A percentile compares a stretch with the other conserved stretches of the same genome.
Conservation (phyloP, 139 green algal species). For the Zygnema cylindricum region DNA sequence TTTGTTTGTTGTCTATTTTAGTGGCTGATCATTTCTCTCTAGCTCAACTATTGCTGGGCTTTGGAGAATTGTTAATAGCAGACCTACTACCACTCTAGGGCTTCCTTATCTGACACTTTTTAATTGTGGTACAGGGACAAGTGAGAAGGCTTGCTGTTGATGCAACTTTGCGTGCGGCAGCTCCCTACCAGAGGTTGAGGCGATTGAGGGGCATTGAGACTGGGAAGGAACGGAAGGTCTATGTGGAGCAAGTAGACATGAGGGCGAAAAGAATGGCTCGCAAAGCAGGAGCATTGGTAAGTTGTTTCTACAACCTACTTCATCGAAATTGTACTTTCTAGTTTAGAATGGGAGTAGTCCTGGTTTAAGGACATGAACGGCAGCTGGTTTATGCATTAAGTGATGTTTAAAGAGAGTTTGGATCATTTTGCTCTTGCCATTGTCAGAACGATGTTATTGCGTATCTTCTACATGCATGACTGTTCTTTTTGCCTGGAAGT, state of each 20-base stretch:
- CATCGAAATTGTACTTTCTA: too few relatives aligned
- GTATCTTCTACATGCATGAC: too few relatives aligned
- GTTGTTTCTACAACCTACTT: constrained; percentile 6
- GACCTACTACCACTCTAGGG: too few relatives aligned
- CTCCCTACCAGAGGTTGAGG: constrained; percentile 89
- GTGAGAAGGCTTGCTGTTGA: constrained; percentile 96
- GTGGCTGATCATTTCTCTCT: too few relatives aligned
- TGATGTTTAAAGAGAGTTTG: neutral
- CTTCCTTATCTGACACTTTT: too few relatives aligned
- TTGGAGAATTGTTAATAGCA: too few relatives aligned
- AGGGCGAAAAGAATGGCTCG: constrained; percentile 92
- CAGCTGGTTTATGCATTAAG: neutral
- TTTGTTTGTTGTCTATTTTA: too few relatives aligned
- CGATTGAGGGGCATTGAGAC: constrained; percentile 58
- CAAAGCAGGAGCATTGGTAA: constrained; percentile 88
- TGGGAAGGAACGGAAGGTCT: constrained; percentile 75
- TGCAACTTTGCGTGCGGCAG: constrained; percentile 92
- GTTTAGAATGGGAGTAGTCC: too few relatives aligned
- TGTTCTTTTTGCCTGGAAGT: too few relatives aligned
- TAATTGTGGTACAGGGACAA: constrained; percentile 63
- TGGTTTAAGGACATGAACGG: too few relatives aligned
- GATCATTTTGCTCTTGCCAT: neutral
- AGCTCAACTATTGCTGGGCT: too few relatives aligned
- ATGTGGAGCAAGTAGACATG: constrained; percentile 98
- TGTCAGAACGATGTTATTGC: too few relatives aligned